Conservation (phyloP, 2,329 filamentous ascomycete genomes). For the Fusarium goolgardi region DNA sequence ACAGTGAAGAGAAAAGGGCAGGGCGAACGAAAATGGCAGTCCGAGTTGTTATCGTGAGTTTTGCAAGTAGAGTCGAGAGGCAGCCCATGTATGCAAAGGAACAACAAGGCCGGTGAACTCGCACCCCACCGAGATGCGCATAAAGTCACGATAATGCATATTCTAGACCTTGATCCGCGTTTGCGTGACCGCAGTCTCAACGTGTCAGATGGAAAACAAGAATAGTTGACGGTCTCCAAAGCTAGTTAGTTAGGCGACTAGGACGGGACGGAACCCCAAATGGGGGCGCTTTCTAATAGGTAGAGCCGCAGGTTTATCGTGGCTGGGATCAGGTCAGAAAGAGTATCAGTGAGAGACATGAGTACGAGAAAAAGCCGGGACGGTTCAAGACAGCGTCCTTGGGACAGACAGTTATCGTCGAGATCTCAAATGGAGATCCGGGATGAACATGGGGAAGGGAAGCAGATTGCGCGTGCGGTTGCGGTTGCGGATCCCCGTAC, state of each 20-base stretch:
- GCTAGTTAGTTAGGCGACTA: slow-evolving; percentile 22
- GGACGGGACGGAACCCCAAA: slow-evolving; percentile 8
- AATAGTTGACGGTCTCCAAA: slow-evolving; percentile 25
- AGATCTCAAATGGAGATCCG: slow-evolving; percentile 25
- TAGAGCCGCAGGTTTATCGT: not conserved
- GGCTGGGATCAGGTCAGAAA: not conserved
- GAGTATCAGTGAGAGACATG: slow-evolving; percentile 13
- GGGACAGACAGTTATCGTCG: slow-evolving; percentile 17
- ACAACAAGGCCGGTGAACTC: slow-evolving; percentile 17
- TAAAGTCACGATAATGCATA: slow-evolving; percentile 34
- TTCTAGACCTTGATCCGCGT: slow-evolving; percentile 15
- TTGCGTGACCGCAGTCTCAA: slow-evolving; percentile 24
- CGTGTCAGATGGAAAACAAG: slow-evolving; percentile 19
- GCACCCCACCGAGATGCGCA: slow-evolving; percentile 13
- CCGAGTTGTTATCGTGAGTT: slow-evolving; percentile 46
- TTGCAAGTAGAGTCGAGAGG: slow-evolving; percentile 30
- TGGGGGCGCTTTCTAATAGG: not conserved
- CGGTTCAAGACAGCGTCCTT: slow-evolving; percentile 13
- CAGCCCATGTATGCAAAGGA: slow-evolving; percentile 28
- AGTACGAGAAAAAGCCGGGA: slow-evolving; percentile 48
- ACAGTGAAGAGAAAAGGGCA: slow-evolving; percentile 4
- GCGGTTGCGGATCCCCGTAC: slow-evolving; percentile 29
- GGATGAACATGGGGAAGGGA: slow-evolving; percentile 19
- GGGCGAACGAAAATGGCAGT: slow-evolving; percentile 23
- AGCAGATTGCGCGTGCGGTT: slow-evolving; percentile 23